Evolutionary conservation across 169 alveolate species (phyloP), one percentile per base, ranked within the genome.

Genomic region (Plasmodium reichenowi): DNA sequence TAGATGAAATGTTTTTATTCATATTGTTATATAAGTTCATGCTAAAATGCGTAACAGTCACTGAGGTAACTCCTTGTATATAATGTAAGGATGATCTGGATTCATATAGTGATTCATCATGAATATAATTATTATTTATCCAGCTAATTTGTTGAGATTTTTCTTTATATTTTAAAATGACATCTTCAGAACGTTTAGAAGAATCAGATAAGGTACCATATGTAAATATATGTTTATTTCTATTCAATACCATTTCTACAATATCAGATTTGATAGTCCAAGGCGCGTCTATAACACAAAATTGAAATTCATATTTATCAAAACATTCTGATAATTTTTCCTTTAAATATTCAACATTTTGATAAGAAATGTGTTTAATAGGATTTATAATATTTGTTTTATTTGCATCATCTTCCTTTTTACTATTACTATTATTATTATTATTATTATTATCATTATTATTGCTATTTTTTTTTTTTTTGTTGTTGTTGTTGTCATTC

Each of bases 41-140:
- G 13, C 91, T 83, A 26, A 68, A 83, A 48, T 83, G 91, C 38
- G 85, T 71, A 6, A 83, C 74, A 1, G 83, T 70, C 13, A 83
- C 47, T 7, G 91, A 83, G 0, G 59, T 59, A 50, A 83, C 60
- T n/a, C 38, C 45, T 63, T 58, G 56, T 7, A 83, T 83, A n/a
- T 83, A 62, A 13, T 58, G 50, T 62, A 83, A 62, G 13, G 85
- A 64, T 38, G 68, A 72, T 26, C 60, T 68, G 2, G 86, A 52
- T 59, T 83, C 91, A 29, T 70, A 83, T 62, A 83, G 52, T 43
- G 86, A 70, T 47, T 83, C 91, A 2, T 83, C 91, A 58, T 83
- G 85, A 47, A 71, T 72, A 45, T 83, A 83, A 50, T 83, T 71
- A 29, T 83, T 68, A 32, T 83, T 83, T 58, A 83, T 50, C 91